Base-by-base conservation (phyloP, 139 green algal genomes). In the Chlamydomonas incerta region DNA sequence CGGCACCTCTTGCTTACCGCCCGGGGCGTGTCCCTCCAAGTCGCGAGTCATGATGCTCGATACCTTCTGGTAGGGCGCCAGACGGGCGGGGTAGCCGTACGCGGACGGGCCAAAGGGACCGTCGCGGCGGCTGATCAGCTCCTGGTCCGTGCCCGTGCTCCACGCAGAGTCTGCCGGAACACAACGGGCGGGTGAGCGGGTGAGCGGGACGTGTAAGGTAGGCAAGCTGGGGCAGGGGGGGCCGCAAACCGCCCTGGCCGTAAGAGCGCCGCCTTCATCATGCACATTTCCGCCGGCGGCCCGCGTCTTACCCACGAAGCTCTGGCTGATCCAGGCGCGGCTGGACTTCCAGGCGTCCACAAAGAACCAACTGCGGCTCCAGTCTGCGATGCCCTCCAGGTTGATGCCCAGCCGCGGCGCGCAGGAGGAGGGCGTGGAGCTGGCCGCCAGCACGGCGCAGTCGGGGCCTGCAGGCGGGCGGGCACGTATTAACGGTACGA, bases 361-460 rank as follows among this genome's bases (percentile, higher is more conserved):
- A 72, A 90, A 90, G 0, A 71, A 67, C 86, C 86, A 90, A 62
- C 50, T 83, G 29, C 70, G 79, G 37, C 34, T 80, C 79, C 79
- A 90, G 26, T 90, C 86, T 8, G 66, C 20, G 34, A 85, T 69
- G 20, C 85, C 77, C 55, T 87, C 86, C 62, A 90, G 50, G 63
- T 87, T 87, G 34, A 83, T 34, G 5, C 86, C 86, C 79, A 90
- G 72, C 3, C 50, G n/a, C 8, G 5, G n/a, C 35, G 71, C 83
- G 52, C 86, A 90, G 29, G 83, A 65, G 8, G 76, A 28, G 17
- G 68, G 63, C 13, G 76, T 84, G 26, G 29, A 24, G 17, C 41
- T 66, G 29, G 35, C 6, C 80, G 37, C 66, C 50, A 74, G 18
- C 8, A 13, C 11, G 1, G 55, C 52, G 55, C 80, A 82, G 10